Percentiles rank a stretch among this genome's conserved stretches.
Evolutionary conservation across 179 eudicot genomes (phyloP).

Genomic region (Gypsophila paniculata): DNA sequence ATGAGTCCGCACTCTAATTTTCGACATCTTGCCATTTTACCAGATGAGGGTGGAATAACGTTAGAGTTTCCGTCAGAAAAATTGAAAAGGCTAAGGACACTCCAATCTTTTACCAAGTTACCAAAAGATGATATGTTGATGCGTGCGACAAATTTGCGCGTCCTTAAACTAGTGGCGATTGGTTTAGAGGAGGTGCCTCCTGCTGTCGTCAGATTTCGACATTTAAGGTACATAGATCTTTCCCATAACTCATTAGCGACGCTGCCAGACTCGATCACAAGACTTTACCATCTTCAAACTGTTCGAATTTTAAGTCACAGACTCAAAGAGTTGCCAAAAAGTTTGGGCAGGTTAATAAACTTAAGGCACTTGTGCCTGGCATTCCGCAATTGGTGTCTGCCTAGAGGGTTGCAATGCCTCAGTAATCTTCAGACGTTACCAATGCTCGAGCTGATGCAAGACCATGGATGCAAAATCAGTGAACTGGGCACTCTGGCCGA

Average conservation of each 20-base stretch:
- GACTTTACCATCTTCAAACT: slow-evolving; percentile 26
- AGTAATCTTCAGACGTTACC: slow-evolving; percentile 29
- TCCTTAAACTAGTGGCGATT: slow-evolving; percentile 4
- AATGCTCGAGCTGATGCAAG: slow-evolving; percentile 15
- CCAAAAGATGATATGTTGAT: neutral
- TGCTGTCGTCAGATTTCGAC: slow-evolving; percentile 20
- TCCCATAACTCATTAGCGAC: neutral
- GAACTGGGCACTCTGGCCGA: slow-evolving; percentile 24
- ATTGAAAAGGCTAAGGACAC: slow-evolving; percentile 15
- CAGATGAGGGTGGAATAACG: neutral
- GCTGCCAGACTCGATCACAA: slow-evolving; percentile 27
- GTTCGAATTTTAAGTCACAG: slow-evolving; percentile 12
- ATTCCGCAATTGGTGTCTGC: slow-evolving; percentile 20
- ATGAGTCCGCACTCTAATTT: neutral
- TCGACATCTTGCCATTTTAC: slow-evolving; percentile 23
- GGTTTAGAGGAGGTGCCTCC: slow-evolving; percentile 21
- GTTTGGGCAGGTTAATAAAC: slow-evolving; percentile 19
- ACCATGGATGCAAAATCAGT: slow-evolving; percentile 16
- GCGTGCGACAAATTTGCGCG: slow-evolving; percentile 21
- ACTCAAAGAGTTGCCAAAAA: slow-evolving; percentile 22
- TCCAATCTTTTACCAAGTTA: slow-evolving; percentile 19
- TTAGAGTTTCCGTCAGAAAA: slow-evolving; percentile 8
- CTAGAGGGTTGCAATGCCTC: slow-evolving; percentile 21
- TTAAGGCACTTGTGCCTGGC: slow-evolving; percentile 10
- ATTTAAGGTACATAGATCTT: slow-evolving; percentile 22